These are phyloP conservation scores for Ilex asprella DNA, from an alignment of 257 asterid genomes.

Conservation along the genomic window DNA sequence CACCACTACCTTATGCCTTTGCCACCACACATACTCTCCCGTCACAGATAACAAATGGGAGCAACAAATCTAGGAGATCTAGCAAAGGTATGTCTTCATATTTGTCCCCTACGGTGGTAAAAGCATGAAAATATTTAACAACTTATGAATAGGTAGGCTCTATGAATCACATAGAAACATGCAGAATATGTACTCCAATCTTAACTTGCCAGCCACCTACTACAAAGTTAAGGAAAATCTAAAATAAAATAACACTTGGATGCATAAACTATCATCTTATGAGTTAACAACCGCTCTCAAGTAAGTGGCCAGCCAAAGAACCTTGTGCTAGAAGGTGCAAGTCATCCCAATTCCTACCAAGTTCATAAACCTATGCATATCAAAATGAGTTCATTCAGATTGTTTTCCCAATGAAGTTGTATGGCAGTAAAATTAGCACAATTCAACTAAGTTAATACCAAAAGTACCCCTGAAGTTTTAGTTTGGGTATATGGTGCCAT, in stretches of 20 bases:
- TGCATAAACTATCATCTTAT: slow-evolving; percentile 99
- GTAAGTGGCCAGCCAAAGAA: slow-evolving; percentile 85
- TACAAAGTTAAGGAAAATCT: not conserved
- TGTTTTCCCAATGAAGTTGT: too few relatives aligned
- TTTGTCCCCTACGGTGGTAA: slow-evolving; percentile 54
- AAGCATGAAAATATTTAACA: slow-evolving; percentile 4
- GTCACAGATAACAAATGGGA: slow-evolving; percentile 76
- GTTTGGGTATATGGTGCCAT: too few relatives aligned
- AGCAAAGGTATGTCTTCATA: slow-evolving; percentile 64
- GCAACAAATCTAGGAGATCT: slow-evolving; percentile 73
- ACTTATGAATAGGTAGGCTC: not conserved
- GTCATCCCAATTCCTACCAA: slow-evolving; percentile 98
- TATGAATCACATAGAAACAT: not conserved
- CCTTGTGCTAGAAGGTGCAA: slow-evolving; percentile 83
- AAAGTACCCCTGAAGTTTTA: too few relatives aligned
- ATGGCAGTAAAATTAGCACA: too few relatives aligned
- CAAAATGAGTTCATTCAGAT: slow-evolving; percentile 13
- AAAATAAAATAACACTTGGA: slow-evolving; percentile 47
- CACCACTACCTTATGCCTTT: slow-evolving; percentile 76
- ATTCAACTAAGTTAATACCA: too few relatives aligned
- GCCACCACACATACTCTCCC: slow-evolving; percentile 75
- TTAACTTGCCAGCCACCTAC: not conserved
- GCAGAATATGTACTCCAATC: slow-evolving; percentile 5
- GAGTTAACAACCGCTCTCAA: slow-evolving; percentile 98
- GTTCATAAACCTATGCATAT: slow-evolving; percentile 65